phyloP scores from a whole-genome alignment of 2,329 filamentous ascomycete genomes.

The Daldinia sp. region DNA sequence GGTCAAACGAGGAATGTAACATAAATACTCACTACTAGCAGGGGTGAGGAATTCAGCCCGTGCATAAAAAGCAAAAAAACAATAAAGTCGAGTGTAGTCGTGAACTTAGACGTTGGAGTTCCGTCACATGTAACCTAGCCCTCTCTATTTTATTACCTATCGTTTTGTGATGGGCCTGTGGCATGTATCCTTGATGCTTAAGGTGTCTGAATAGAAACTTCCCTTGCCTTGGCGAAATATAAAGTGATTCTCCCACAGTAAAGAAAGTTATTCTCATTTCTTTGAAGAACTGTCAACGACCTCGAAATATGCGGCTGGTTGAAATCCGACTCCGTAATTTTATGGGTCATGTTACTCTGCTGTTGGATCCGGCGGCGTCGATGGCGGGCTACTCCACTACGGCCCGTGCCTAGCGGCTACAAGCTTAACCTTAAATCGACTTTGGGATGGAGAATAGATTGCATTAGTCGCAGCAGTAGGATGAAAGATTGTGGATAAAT shows the following conservation, averaged over 20 bases:
- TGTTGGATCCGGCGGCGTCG: not conserved
- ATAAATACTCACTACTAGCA: not conserved
- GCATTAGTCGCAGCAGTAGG: not conserved
- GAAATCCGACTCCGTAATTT: not conserved
- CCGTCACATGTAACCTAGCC: not conserved
- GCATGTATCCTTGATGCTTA: too few species aligned
- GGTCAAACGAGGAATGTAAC: not conserved
- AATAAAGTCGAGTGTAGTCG: too few species aligned
- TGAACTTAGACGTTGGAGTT: too few species aligned
- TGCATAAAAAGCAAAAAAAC: not conserved
- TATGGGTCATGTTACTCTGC: not conserved
- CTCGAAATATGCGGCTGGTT: too few species aligned
- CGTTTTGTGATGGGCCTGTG: too few species aligned
- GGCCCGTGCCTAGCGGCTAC: slow-evolving; percentile 5
- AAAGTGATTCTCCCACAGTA: too few species aligned
- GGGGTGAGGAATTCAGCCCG: not conserved
- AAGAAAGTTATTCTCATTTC: too few species aligned
- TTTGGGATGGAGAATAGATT: not conserved
- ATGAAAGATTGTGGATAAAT: not conserved
- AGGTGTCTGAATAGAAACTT: too few species aligned
- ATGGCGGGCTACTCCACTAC: not conserved
- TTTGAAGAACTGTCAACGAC: too few species aligned
- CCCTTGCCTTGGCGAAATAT: too few species aligned
- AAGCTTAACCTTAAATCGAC: slow-evolving; percentile 9
- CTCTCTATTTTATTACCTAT: not conserved